Base-by-base conservation (phyloP, 1,139 yeast species). In the Pichia sp. region DNA sequence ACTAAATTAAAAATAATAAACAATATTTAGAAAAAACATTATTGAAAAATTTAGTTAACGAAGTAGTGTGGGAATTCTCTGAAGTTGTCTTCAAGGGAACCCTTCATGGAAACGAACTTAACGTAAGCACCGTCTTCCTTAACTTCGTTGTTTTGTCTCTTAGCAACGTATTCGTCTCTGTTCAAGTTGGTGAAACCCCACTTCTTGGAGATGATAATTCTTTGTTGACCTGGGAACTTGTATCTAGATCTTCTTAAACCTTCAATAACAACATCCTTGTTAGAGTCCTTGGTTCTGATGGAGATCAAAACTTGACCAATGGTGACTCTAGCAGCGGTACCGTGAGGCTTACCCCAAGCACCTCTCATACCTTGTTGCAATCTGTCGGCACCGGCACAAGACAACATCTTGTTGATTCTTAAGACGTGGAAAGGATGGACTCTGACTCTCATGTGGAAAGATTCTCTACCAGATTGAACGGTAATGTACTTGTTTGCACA, bases 301-400 rank as follows among this genome's bases (percentile, higher is more conserved):
- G 98, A 91, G 75, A 91, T 80, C 68, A 91, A 81, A 68, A 91
- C 81, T 77, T 91, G 98, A 66, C 98, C 98, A 71, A 91, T 91
- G 74, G 75, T 75, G 66, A 91, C 98, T 74, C 98, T 88, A 63
- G 98, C 98, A 61, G 97, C 98, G 65, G 88, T 80, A 77, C 98
- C 98, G 63, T 88, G 96, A 64, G 98, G 98, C 77, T 91, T 91
- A 85, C 98, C 98, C 97, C 97, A 91, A 66, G 98, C 98, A 80
- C 94, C 94, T 85, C 98, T 88, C 98, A 91, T 91, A 86, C 98
- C 98, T 77, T 93, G 97, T 78, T 91, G 98, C 74, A 91, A 81
- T 84, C 98, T 86, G 88, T 91, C 98, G 68, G 98, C 98, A 84
- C 98, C 98, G 75, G 98, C 98, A 79, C 98, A 91, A 64, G 98